phyloP scores from a whole-genome alignment of 257 asterid genomes.

The Solanum corneliomulleri region DNA sequence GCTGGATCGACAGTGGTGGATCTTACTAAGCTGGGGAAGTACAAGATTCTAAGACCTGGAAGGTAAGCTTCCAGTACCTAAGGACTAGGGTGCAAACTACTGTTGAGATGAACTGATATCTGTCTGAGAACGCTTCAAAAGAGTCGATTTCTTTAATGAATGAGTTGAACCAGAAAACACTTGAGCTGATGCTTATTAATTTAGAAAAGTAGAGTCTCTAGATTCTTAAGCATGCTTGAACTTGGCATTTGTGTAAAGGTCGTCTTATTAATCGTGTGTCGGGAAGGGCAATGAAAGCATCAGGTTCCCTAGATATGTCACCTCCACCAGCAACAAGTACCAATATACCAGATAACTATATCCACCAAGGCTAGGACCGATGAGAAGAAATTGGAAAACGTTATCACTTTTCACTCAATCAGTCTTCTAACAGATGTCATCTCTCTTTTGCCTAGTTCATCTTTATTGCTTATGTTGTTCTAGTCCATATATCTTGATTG shows the following conservation, averaged over 20 bases:
- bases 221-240: background rate
- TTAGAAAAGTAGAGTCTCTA: background rate
- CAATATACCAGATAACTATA: background rate
- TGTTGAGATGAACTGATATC: background rate
- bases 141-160: background rate
- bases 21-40: constrained; percentile 57
- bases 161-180: background rate
- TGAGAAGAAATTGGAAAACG: background rate
- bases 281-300: constrained; percentile 83
- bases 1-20: constrained; percentile 85
- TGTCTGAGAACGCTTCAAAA: background rate
- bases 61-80: constrained; percentile 33
- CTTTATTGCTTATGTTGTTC: background rate
- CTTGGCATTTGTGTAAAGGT: background rate
- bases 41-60: constrained; percentile 79
- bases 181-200: background rate
- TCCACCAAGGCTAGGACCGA: background rate
- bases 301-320: constrained; percentile 63
- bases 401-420: background rate
- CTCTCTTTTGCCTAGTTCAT: background rate
- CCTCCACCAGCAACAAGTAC: background rate
- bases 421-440: background rate
- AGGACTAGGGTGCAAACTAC: background rate
- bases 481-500: background rate
- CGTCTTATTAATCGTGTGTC: constrained; percentile 12